These are phyloP conservation scores for Paramyrothecium roridum DNA, from an alignment of 2,329 filamentous ascomycete genomes.

Conservation along the genomic window DNA sequence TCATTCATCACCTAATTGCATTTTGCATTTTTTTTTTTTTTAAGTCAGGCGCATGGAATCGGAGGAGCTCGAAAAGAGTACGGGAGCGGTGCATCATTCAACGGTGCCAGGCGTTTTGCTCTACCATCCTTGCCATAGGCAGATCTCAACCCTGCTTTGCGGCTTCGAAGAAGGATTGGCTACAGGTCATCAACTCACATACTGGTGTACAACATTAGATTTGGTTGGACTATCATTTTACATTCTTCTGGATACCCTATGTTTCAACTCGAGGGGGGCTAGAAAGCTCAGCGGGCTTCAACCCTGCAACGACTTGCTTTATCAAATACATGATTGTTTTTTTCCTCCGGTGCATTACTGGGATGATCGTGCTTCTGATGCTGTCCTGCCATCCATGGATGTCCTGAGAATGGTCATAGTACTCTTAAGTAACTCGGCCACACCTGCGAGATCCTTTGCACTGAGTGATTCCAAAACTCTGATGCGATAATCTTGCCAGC, in stretches of 20 bases:
- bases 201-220: slow-evolving; percentile 11
- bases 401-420: slow-evolving; percentile 74
- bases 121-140: slow-evolving; percentile 7
- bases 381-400: slow-evolving; percentile 27
- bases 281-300: slow-evolving; percentile 21
- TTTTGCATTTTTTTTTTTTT: too few species aligned
- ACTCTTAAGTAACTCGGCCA: slow-evolving; percentile 71
- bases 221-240: slow-evolving; percentile 6
- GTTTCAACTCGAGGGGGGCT: slow-evolving; percentile 28
- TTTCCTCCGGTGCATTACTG: background rate
- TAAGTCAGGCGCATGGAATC: slow-evolving; percentile 17
- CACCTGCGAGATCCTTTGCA: slow-evolving; percentile 59
- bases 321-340: background rate
- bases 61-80: slow-evolving; percentile 1
- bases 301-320: slow-evolving; percentile 19
- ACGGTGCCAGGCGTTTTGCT: slow-evolving; percentile 18
- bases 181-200: too few species aligned
- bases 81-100: slow-evolving; percentile 15
- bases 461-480: slow-evolving; percentile 69
- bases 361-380: background rate
- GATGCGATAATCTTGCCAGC: slow-evolving; percentile 73
- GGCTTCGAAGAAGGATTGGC: background rate
- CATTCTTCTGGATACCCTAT: slow-evolving; percentile 28
- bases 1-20: slow-evolving; percentile 27
- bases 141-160: slow-evolving; percentile 29